Percentiles rank a stretch among this genome's conserved stretches.
These are phyloP conservation scores for Cantharellus anzutake DNA, from an alignment of 768 basidiomycete genomes.

Conservation along the genomic window DNA sequence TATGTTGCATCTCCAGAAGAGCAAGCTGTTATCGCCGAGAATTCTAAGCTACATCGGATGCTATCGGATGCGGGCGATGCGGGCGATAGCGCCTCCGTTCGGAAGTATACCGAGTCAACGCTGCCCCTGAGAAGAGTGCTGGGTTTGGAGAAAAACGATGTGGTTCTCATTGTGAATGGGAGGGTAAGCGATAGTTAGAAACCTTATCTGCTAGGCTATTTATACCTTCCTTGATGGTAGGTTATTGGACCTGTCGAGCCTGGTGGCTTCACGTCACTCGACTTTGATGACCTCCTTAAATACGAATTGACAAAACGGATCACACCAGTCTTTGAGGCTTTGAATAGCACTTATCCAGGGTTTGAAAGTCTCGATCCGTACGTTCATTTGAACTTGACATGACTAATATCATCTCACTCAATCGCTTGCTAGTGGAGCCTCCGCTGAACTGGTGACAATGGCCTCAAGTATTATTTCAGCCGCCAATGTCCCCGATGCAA, in stretches of 20 bases:
- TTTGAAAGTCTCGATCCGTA: background rate
- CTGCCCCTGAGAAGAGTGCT: conserved; percentile 32
- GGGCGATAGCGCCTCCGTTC: too few species aligned
- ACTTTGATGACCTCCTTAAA: conserved; percentile 47
- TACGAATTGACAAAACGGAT: conserved; percentile 62
- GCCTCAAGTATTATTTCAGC: conserved; percentile 54
- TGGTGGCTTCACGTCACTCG: conserved; percentile 43
- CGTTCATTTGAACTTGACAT: background rate
- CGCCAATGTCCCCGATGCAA: conserved; percentile 53
- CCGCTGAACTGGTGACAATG: conserved; percentile 31
- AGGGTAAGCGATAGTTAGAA: conserved; percentile 32
- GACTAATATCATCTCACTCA: background rate
- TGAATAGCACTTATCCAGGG: conserved; percentile 18
- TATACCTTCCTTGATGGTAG: conserved; percentile 21
- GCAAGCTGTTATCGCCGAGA: background rate
- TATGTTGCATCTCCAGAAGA: background rate
- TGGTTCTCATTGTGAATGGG: conserved; percentile 62
- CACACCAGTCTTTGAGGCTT: conserved; percentile 44
- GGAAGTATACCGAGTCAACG: background rate
- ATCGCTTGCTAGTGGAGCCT: background rate
- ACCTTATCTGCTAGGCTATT: background rate
- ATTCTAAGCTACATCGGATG: background rate
- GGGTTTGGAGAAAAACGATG: conserved; percentile 38
- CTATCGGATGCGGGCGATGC: too few species aligned
- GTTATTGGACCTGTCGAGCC: conserved; percentile 52